A percentile compares a stretch with the other conserved stretches of the same genome.
Evolutionary conservation across 805 yeast genomes (phyloP).

Genomic region (Metschnikowia amazonensis): DNA sequence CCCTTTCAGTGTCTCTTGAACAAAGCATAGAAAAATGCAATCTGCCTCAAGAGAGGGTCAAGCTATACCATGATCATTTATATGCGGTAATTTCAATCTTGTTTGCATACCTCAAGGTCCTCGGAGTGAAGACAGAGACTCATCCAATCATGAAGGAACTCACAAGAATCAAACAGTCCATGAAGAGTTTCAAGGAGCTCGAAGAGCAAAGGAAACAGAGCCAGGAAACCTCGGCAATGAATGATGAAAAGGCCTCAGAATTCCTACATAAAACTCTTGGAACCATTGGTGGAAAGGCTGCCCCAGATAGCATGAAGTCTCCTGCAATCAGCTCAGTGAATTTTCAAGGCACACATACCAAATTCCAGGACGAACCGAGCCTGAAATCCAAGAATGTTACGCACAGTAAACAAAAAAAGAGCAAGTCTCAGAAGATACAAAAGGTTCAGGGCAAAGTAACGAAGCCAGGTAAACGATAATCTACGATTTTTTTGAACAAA

Average conservation of each 20-base stretch:
- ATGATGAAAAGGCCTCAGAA: slow-evolving; percentile 39
- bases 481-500: background rate
- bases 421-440: background rate
- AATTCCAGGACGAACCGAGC: slow-evolving; percentile 30
- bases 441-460: slow-evolving; percentile 1
- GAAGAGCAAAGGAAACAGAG: slow-evolving; percentile 22
- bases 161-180: slow-evolving; percentile 61
- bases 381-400: background rate
- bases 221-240: slow-evolving; percentile 20
- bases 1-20: slow-evolving; percentile 37
- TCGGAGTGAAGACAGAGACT: slow-evolving; percentile 51
- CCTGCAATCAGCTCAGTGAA: slow-evolving; percentile 54
- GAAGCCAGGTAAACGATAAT: slow-evolving; percentile 5
- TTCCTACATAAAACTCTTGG: slow-evolving; percentile 47
- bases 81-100: slow-evolving; percentile 55
- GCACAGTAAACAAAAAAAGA: background rate
- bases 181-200: slow-evolving; percentile 51
- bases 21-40: slow-evolving; percentile 29
- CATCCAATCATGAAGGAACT: slow-evolving; percentile 70
- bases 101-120: slow-evolving; percentile 55
- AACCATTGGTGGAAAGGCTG: slow-evolving; percentile 30
- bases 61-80: slow-evolving; percentile 38
- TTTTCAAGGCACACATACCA: slow-evolving; percentile 54
- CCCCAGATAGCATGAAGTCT: slow-evolving; percentile 22
- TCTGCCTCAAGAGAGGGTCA: slow-evolving; percentile 24